Conservation (phyloP, 257 asterid genomes). For the Solanum ossicruentum region DNA sequence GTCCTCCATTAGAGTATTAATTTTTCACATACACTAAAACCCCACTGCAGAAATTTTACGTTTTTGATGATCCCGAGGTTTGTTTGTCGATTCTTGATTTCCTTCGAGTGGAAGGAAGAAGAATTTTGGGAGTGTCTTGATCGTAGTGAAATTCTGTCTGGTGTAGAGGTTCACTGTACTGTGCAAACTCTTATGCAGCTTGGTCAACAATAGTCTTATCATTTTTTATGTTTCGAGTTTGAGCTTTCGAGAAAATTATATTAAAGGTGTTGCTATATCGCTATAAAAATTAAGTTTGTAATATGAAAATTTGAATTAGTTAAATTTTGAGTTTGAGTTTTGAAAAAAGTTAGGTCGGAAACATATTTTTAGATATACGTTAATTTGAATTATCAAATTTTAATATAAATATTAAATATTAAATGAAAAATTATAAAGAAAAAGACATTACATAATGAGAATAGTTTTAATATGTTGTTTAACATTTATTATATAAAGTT, state of each 20-base stretch:
- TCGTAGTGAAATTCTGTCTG: not conserved
- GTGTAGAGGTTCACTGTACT: not conserved
- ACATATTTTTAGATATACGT: too few relatives aligned
- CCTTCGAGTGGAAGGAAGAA: not conserved
- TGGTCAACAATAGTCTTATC: not conserved
- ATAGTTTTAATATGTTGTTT: too few relatives aligned
- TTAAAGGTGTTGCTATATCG: too few relatives aligned
- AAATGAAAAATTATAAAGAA: too few relatives aligned
- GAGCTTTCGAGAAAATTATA: fast-evolving
- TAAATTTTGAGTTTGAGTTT: not conserved
- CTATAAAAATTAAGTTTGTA: too few relatives aligned
- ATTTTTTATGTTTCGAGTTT: not conserved
- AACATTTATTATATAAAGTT: too few relatives aligned
- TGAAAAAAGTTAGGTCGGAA: too few relatives aligned
- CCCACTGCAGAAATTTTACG: not conserved
- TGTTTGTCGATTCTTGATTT: not conserved
- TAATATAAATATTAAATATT: too few relatives aligned
- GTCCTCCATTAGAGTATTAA: constrained; percentile 1
- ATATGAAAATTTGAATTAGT: not conserved
- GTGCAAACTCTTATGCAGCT: not conserved
- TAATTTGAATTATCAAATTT: too few relatives aligned
- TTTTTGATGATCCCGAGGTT: not conserved
- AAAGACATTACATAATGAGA: too few relatives aligned
- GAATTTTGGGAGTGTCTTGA: not conserved
- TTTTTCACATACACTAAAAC: not conserved